Base-by-base conservation (phyloP, 1,284 basidiomycete species). In the Paramarasmius palmivorus region DNA sequence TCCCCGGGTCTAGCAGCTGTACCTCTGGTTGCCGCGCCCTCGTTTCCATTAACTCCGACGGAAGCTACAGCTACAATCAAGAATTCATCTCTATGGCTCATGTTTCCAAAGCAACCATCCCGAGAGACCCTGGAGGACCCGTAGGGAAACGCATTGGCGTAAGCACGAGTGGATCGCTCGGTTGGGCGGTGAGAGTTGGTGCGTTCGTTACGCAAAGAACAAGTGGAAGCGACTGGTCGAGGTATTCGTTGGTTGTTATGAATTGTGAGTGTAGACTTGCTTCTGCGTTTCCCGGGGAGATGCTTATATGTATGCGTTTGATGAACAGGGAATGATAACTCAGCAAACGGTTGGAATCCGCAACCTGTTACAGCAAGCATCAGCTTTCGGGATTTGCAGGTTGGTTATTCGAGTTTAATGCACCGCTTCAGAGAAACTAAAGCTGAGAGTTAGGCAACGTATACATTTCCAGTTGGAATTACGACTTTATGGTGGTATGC, bases 1-100 rank as follows among this genome's bases (percentile, higher is more conserved):
- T 81, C 1, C 76, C 81, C 0, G 75, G 78, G 14, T 71, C 76
- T 2, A 65, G 69, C 39, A 81, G 78, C 57, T 56, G 55, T 23
- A 32, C 25, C 8, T 19, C 36, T 19, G 46, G 46, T 10, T 56
- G 55, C 19, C 38, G 55, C 34, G 50, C 39, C 5, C 23, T 56
- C 1, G 29, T 49, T 14, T 49, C 46, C 4, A 46, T 56, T 3
- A 35, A 46, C 6, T 6, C 6, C 10, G 47, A 34, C 32, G 48
- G 51, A 6, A 47, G 29, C 2, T 41, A 39, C 19, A 50, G 39
- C 10, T 44, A 15, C 10, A 56, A 56, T 22, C 55, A 56, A 45
- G 55, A 56, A 36, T 56, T 50, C 19, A 42, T 42, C 29, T 45
- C 55, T 10, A 56, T 56, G 55, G 55, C 51, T 4, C 55, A 56